phyloP scores from a whole-genome alignment of 371 early-diverging fungal species.

The Saksenaea vasiformis region DNA sequence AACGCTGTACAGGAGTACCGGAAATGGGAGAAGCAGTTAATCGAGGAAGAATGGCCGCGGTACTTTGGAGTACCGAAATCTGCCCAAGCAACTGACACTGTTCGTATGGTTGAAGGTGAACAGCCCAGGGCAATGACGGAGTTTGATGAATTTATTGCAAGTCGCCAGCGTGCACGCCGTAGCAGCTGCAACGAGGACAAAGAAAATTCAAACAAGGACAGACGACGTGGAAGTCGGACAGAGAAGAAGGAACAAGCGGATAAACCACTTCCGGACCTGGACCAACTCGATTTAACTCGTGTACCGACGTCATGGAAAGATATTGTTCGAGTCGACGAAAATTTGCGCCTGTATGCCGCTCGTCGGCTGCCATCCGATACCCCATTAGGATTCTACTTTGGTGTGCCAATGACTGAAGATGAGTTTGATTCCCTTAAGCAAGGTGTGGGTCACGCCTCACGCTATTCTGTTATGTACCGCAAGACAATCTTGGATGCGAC shows the following conservation, averaged over 20 bases:
- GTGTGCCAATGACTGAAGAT: constrained; percentile 86
- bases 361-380: constrained; percentile 66
- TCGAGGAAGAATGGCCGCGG: constrained; percentile 75
- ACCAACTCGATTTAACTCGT: constrained; percentile 26
- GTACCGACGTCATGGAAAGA: constrained; percentile 53
- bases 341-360: background rate
- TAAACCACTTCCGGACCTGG: constrained; percentile 4
- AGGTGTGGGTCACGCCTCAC: constrained; percentile 67
- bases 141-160: constrained; percentile 37
- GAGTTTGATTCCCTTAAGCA: constrained; percentile 67
- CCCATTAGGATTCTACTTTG: constrained; percentile 84
- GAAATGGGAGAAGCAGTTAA: constrained; percentile 71
- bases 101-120: constrained; percentile 9
- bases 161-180: constrained; percentile 14
- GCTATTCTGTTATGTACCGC: constrained; percentile 86
- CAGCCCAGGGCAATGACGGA: constrained; percentile 25
- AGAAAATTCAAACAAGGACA: constrained; percentile 44
- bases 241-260: constrained; percentile 8
- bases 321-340: constrained; percentile 33
- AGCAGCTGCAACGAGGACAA: constrained; percentile 12
- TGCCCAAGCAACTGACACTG: constrained; percentile 21
- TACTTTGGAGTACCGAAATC: constrained; percentile 62
- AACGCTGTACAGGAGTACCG: constrained; percentile 71
- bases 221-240: constrained; percentile 3
- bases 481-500: constrained; percentile 87